Conservation (phyloP, 495 filamentous ascomycete species). For the Aspergillus indologenus region DNA sequence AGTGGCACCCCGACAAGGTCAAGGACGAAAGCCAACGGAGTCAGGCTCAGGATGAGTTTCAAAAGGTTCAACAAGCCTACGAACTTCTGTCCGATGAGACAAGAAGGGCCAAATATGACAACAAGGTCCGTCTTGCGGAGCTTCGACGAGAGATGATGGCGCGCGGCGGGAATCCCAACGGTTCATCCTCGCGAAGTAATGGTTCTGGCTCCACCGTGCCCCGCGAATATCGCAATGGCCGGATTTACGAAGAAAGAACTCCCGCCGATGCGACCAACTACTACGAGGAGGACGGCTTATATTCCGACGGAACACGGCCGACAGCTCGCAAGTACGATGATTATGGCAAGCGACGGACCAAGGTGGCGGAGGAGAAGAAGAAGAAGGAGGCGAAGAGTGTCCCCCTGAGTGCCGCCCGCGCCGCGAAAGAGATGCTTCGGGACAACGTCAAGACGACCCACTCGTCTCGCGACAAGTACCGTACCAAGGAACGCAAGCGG, state of each 20-base stretch:
- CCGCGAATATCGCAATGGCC: conserved; percentile 46
- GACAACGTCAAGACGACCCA: conserved; percentile 31
- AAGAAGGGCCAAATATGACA: conserved; percentile 71
- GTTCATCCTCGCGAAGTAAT: conserved; percentile 6
- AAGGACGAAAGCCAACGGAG: conserved; percentile 66
- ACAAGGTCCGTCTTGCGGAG: conserved; percentile 62
- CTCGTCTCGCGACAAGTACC: conserved; percentile 40
- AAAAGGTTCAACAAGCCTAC: conserved; percentile 90
- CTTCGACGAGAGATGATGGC: conserved; percentile 51
- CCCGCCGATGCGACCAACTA: conserved; percentile 32
- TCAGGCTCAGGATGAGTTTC: conserved; percentile 79
- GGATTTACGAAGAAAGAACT: conserved; percentile 45
- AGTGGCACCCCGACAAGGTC: conserved; percentile 94
- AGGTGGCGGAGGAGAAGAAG: conserved; percentile 36
- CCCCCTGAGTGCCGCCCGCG: conserved; percentile 24
- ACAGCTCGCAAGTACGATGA: conserved; percentile 44
- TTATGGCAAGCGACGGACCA: conserved; percentile 37
- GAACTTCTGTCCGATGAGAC: conserved; percentile 82
- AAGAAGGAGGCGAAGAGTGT: conserved; percentile 36
- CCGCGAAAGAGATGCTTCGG: conserved; percentile 31
- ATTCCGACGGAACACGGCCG: conserved; percentile 35
- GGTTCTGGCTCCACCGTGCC: conserved; percentile 21
- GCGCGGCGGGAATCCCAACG: conserved; percentile 28
- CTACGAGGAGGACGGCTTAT: conserved; percentile 40
- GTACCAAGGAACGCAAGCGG: conserved; percentile 51